A percentile compares a stretch with the other conserved stretches of the same genome.
Evolutionary conservation across 2,329 filamentous ascomycete genomes (phyloP).

Genomic region (Trichoderma sp.): DNA sequence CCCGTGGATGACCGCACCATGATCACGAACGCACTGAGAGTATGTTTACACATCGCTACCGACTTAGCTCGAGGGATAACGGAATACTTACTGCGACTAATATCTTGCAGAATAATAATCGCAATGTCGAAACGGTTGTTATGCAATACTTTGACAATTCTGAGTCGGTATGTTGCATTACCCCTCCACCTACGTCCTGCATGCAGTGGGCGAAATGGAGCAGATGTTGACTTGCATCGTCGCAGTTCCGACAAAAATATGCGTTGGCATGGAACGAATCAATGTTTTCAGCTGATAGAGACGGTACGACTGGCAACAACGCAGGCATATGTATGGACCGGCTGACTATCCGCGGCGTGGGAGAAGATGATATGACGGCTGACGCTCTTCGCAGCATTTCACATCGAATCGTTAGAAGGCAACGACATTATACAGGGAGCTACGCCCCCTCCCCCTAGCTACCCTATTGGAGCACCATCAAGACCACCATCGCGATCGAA

Average conservation of each 20-base stretch:
- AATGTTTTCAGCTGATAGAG: slow-evolving; percentile 54
- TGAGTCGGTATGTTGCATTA: slow-evolving; percentile 34
- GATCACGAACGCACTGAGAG: slow-evolving; percentile 47
- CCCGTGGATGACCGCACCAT: slow-evolving; percentile 42
- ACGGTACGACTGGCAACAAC: slow-evolving; percentile 48
- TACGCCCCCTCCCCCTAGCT: slow-evolving; percentile 44
- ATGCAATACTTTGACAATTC: slow-evolving; percentile 56
- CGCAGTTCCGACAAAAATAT: slow-evolving; percentile 52
- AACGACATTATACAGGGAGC: slow-evolving; percentile 47
- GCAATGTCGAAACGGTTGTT: slow-evolving; percentile 51
- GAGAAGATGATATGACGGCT: slow-evolving; percentile 25
- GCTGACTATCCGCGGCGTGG: not conserved
- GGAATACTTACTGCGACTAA: slow-evolving; percentile 8
- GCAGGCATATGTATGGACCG: slow-evolving; percentile 47
- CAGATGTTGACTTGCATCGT: slow-evolving; percentile 5
- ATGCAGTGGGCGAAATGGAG: not conserved
- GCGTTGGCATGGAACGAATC: slow-evolving; percentile 55
- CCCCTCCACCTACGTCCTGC: not conserved
- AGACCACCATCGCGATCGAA: slow-evolving; percentile 64
- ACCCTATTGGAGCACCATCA: slow-evolving; percentile 53
- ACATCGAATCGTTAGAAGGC: slow-evolving; percentile 56
- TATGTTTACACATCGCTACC: slow-evolving; percentile 26
- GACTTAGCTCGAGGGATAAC: not conserved
- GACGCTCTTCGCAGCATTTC: slow-evolving; percentile 49
- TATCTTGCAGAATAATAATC: slow-evolving; percentile 42